These are phyloP conservation scores for Corylus americana DNA, from an alignment of 306 rosid genomes.

Conservation along the genomic window DNA sequence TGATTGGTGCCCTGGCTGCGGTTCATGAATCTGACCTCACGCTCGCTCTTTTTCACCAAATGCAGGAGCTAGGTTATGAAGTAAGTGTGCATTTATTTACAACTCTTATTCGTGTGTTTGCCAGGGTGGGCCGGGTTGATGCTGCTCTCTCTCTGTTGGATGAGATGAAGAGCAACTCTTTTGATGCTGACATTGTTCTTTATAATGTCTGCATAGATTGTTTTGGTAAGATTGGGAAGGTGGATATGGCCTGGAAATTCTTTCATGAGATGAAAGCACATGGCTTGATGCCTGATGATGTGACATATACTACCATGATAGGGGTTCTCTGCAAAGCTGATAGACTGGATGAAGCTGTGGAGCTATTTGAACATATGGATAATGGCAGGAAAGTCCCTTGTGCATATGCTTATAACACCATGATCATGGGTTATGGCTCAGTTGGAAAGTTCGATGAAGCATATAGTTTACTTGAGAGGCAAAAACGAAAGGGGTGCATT, in stretches of 20 bases:
- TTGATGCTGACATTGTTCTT: constrained; percentile 72
- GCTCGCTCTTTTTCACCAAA: constrained; percentile 74
- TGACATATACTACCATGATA: constrained; percentile 87
- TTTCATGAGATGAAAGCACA: constrained; percentile 86
- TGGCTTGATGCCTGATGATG: constrained; percentile 75
- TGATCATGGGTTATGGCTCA: constrained; percentile 98
- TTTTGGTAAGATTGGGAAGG: constrained; percentile 86
- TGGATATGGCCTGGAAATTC: constrained; percentile 98
- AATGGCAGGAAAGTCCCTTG: constrained; percentile 74
- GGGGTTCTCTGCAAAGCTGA: constrained; percentile 92
- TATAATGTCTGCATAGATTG: constrained; percentile 91
- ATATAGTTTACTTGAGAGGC: constrained; percentile 85
- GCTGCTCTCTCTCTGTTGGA: constrained; percentile 91
- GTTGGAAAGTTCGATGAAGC: constrained; percentile 86
- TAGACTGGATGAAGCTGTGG: constrained; percentile 74
- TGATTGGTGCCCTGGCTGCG: constrained; percentile 78
- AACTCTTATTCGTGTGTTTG: constrained; percentile 79
- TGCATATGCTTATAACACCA: constrained; percentile 93
- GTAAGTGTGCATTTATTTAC: constrained; percentile 79
- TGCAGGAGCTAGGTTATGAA: constrained; percentile 96
- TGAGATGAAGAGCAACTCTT: constrained; percentile 82
- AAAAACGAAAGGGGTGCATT: constrained; percentile 82
- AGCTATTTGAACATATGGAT: constrained; percentile 81
- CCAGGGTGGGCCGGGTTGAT: constrained; percentile 72
- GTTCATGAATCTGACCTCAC: constrained; percentile 54